Percentiles rank a stretch among this genome's conserved stretches.
phyloP scores from a whole-genome alignment of 345 rosid species.

The Populus alba region DNA sequence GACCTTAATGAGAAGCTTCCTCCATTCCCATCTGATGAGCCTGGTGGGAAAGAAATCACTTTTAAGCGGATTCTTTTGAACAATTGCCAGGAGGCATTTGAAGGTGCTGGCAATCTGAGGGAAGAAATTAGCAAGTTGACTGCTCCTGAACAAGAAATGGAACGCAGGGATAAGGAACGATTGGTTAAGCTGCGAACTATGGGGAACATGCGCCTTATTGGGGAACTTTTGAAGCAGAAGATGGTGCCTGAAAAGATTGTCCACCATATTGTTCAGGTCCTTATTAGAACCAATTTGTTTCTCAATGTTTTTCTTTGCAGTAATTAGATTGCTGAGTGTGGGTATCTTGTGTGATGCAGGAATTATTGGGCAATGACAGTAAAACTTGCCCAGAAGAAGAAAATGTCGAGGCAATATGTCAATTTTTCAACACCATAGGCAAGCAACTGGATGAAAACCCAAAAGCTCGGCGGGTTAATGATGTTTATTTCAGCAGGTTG shows the following conservation, averaged over 20 bases:
- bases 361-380: constrained; percentile 62
- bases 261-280: constrained; percentile 79
- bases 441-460: constrained; percentile 75
- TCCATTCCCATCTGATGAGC: constrained; percentile 72
- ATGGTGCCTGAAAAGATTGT: constrained; percentile 88
- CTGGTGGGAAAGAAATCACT: constrained; percentile 70
- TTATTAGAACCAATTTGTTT: not conserved
- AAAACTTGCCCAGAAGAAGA: constrained; percentile 69
- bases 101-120: constrained; percentile 71
- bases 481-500: constrained; percentile 52
- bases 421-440: constrained; percentile 73
- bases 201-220: constrained; percentile 82
- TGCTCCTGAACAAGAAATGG: constrained; percentile 67
- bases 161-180: constrained; percentile 77
- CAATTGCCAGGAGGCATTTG: constrained; percentile 88
- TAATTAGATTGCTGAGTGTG: not conserved
- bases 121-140: constrained; percentile 67
- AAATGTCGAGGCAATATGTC: constrained; percentile 85
- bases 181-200: constrained; percentile 70
- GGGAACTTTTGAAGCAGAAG: constrained; percentile 83
- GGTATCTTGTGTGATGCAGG: constrained; percentile 38
- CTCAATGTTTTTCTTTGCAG: not conserved
- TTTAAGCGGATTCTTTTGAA: constrained; percentile 76
- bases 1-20: constrained; percentile 77
- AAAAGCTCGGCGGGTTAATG: constrained; percentile 60